Evolutionary conservation across 2,329 filamentous ascomycete genomes (phyloP), one percentile per base, ranked within the genome.

Genomic region (Ascochyta fabae): DNA sequence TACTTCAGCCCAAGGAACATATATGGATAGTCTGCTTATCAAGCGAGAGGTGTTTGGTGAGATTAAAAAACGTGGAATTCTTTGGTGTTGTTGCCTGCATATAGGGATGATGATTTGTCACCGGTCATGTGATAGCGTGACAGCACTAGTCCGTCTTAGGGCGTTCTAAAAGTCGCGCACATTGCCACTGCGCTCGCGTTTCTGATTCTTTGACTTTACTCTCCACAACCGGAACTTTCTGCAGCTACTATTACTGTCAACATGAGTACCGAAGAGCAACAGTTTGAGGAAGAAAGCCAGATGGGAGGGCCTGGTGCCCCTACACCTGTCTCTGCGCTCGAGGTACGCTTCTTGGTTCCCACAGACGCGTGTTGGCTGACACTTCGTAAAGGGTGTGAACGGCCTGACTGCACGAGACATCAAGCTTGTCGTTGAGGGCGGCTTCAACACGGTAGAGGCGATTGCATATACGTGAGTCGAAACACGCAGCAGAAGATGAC

Each of bases 401-500:
- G 94, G 94, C 13, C 80, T 98, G 64, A 96, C 93, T n/a, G 93
- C 93, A 66, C 87, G 96, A 70, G 95, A 99, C 73, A 96, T 98
- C 66, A 95, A 97, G 73, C 82, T 97, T 35, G 86, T 99, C 22
- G 82, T 96, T 16, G 94, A 98, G 70, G 93, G 91, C 35, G 95
- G 95, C 5, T 98, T 88, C 76, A 92, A 98, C 74, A 99, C 95
- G 0, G 92, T 99, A 34, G 95, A 99, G 77, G 89, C 93, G 2
- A 90, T 99, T 58, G 95, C 95, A 45, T 99, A 99, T 74, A 98
- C 95, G 73, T 90, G 85, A 48, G 83, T 71, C 36, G n/a, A 13
- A 12, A 39, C 5, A 22, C 56, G 16, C 27, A 27, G 2, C 10
- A 15, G 48, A 9, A 22, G 26, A n/a, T 29, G 38, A 31, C 38